phyloP scores from a whole-genome alignment of 2,329 filamentous ascomycete genomes.

The Zelopaecilomyces penicillatus region DNA sequence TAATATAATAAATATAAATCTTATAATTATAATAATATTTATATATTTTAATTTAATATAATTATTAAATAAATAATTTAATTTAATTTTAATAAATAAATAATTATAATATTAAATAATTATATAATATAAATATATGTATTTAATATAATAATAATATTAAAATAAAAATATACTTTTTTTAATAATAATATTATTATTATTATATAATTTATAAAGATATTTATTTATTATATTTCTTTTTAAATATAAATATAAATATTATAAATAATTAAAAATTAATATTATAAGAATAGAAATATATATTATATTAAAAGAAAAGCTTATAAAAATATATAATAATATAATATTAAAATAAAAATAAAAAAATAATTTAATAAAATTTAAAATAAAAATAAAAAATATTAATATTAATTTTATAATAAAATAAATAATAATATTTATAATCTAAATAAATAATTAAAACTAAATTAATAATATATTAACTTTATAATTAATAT shows the following conservation, averaged over 20 bases:
- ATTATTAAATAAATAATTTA: background rate
- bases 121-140: background rate
- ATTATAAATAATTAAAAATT: background rate
- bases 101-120: background rate
- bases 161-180: no score
- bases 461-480: background rate
- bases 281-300: background rate
- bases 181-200: no score
- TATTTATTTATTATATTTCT: constrained; percentile 1
- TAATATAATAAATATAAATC: background rate
- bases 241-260: background rate
- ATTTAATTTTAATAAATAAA: background rate
- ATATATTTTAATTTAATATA: background rate
- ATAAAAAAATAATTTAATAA: background rate
- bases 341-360: background rate
- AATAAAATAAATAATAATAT: background rate
- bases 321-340: background rate
- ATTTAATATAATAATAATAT: no score
- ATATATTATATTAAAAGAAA: background rate
- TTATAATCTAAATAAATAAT: background rate
- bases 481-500: background rate
- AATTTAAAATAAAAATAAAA: background rate
- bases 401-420: background rate
- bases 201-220: no score
- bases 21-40: background rate